phyloP scores from a whole-genome alignment of 305 asterid genomes.

The Fraxinus angustifolia region DNA sequence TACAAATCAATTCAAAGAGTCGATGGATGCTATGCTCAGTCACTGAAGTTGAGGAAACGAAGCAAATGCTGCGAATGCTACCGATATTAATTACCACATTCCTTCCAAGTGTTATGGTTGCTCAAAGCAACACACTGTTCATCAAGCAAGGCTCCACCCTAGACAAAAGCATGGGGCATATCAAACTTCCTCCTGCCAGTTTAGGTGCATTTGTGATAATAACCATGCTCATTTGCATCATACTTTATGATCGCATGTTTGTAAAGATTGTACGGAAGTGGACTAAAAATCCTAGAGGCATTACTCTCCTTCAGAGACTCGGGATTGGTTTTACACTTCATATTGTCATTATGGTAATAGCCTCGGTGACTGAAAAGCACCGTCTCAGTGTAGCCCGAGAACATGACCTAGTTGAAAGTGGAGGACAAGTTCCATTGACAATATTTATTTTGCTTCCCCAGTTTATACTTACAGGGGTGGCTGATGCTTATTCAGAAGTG shows the following conservation, averaged over 20 bases:
- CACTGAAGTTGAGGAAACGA: slow-evolving; percentile 63
- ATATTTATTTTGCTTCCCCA: slow-evolving; percentile 72
- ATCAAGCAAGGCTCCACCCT: slow-evolving; percentile 67
- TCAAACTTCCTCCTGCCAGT: slow-evolving; percentile 63
- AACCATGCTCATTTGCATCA: slow-evolving; percentile 45
- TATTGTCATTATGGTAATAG: slow-evolving; percentile 46
- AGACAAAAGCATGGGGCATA: slow-evolving; percentile 33
- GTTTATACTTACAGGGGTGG: slow-evolving; percentile 72
- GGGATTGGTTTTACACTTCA: slow-evolving; percentile 51
- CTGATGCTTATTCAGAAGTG: slow-evolving; percentile 77
- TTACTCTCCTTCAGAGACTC: slow-evolving; percentile 54
- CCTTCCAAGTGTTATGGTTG: slow-evolving; percentile 57
- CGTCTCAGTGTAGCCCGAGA: slow-evolving; percentile 47
- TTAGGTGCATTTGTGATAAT: slow-evolving; percentile 48
- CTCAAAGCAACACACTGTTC: slow-evolving; percentile 61
- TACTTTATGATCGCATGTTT: slow-evolving; percentile 44
- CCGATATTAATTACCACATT: slow-evolving; percentile 52
- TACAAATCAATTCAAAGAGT: slow-evolving; percentile 28
- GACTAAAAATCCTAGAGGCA: slow-evolving; percentile 63
- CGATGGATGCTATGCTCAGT: slow-evolving; percentile 62
- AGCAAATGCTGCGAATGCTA: slow-evolving; percentile 57
- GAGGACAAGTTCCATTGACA: slow-evolving; percentile 45
- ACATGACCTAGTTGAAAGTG: slow-evolving; percentile 35
- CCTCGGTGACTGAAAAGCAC: slow-evolving; percentile 43
- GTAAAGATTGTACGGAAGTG: slow-evolving; percentile 34